These are phyloP conservation scores for Colletotrichum destructivum DNA, from an alignment of 2,329 filamentous ascomycete genomes.

Conservation along the genomic window DNA sequence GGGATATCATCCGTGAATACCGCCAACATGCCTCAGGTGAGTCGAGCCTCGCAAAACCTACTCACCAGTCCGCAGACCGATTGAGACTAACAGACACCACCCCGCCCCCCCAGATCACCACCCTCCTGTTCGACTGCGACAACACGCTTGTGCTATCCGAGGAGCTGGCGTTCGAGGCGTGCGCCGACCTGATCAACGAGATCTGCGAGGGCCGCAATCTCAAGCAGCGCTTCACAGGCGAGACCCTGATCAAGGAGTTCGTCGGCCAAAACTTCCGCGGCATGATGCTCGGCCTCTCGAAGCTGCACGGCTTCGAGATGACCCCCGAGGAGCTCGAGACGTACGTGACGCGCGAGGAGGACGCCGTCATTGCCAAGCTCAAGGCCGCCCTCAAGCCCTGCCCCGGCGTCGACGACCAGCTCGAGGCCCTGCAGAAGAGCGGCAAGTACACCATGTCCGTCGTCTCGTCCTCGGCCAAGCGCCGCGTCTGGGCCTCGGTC, in stretches of 20 bases:
- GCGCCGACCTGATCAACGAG: constrained; percentile 89
- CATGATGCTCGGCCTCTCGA: constrained; percentile 85
- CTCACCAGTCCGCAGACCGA: background rate
- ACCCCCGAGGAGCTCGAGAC: constrained; percentile 76
- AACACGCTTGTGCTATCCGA: constrained; percentile 96
- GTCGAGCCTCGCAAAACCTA: constrained; percentile 19
- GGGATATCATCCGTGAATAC: constrained; percentile 27
- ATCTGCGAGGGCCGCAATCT: constrained; percentile 80
- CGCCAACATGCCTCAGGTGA: constrained; percentile 54
- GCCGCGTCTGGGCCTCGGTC: constrained; percentile 83
- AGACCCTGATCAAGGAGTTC: constrained; percentile 86
- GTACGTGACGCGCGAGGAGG: constrained; percentile 85
- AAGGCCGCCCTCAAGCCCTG: constrained; percentile 78
- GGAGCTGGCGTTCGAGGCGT: constrained; percentile 91
- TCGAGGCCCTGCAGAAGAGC: constrained; percentile 73
- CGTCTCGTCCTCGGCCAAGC: constrained; percentile 84
- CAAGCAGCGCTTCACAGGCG: constrained; percentile 80
- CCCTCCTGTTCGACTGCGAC: constrained; percentile 84
- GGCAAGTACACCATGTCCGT: constrained; percentile 83
- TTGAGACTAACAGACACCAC: background rate
- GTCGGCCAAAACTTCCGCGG: constrained; percentile 96
- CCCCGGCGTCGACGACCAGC: constrained; percentile 75
- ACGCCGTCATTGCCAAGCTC: constrained; percentile 87
- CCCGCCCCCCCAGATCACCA: constrained; percentile 69
- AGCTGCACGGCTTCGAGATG: constrained; percentile 82